phyloP scores from a whole-genome alignment of 495 filamentous ascomycete genomes.

The Penicilliopsis zonata region DNA sequence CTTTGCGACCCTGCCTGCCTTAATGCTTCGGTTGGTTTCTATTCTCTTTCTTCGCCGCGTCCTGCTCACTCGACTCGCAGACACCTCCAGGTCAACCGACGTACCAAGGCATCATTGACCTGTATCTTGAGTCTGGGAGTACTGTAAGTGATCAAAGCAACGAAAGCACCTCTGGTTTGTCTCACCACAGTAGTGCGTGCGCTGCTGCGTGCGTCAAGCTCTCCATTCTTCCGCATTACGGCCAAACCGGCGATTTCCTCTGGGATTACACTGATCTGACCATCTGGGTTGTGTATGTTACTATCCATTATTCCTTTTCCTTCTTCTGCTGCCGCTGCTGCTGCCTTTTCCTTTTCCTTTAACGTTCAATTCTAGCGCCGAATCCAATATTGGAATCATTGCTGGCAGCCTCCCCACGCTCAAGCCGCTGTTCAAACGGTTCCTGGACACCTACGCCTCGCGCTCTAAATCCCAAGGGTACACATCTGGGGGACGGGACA shows the following conservation, averaged over 20 bases:
- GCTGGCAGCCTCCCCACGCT: slow-evolving; percentile 34
- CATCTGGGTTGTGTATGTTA: not conserved
- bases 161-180: not conserved
- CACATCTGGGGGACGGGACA: no score
- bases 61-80: no score
- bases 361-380: slow-evolving; percentile 12
- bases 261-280: no score
- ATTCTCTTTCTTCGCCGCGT: no score
- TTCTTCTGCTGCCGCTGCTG: no score
- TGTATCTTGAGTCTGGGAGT: slow-evolving; percentile 31
- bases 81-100: slow-evolving; percentile 27
- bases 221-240: no score
- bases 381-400: slow-evolving; percentile 35
- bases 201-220: slow-evolving; percentile 5
- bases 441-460: slow-evolving; percentile 11
- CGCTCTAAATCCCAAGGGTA: no score
- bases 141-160: slow-evolving; percentile 13
- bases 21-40: slow-evolving; percentile 24
- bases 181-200: slow-evolving; percentile 4
- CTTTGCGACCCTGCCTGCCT: slow-evolving; percentile 23
- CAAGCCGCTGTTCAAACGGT: slow-evolving; percentile 22
- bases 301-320: not conserved
- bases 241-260: no score
- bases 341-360: no score
- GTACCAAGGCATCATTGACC: slow-evolving; percentile 26